Evolutionary conservation across 176 grass and related monocot genomes (phyloP), one percentile per base, ranked within the genome.

Genomic region (Canna indica): DNA sequence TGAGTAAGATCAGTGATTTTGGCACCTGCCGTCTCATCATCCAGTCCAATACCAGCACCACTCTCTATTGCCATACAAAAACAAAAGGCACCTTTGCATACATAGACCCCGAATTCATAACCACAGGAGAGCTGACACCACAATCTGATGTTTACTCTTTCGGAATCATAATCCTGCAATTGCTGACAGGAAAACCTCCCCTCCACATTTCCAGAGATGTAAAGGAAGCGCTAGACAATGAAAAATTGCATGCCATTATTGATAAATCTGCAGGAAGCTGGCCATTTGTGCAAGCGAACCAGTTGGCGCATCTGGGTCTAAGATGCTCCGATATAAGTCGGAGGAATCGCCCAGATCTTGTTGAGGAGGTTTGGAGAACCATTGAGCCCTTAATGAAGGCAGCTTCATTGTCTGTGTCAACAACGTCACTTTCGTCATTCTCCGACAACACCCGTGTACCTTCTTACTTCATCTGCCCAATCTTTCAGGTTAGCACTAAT

Each of bases 81-180:
- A 76, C 74, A 0, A 82, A 63, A 17, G 75, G 81, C 2, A 87
- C 77, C 31, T 87, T 83, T 17, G 67, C 74, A 0, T 83, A 85
- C 71, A 81, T 79, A 72, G 87, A 95, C 57, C 85, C 78, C 11
- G 85, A 88, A 73, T 91, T 78, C 72, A 60, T 86, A n/a, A 72
- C 78, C 47, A 80, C 72, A 0, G 83, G 78, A 0, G 83, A 96
- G 57, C 59, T 86, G 5, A 84, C 86, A 33, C 56, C 82, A 22
- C 65, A 68, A 60, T 86, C 83, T 0, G 91, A 96, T 36, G 81
- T 91, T 7, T 84, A 91, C 56, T 91, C 88, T 2, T 88, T 96
- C 8, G 88, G 88, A 70, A 79, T 88, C 41, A 86, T 91, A 80
- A 86, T 91, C 59, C 73, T 96, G 14, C 76, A 73, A 3, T 70